Base-by-base conservation (phyloP, 192 early-diverging fungal genomes). In the Haplosporangium gracile region DNA sequence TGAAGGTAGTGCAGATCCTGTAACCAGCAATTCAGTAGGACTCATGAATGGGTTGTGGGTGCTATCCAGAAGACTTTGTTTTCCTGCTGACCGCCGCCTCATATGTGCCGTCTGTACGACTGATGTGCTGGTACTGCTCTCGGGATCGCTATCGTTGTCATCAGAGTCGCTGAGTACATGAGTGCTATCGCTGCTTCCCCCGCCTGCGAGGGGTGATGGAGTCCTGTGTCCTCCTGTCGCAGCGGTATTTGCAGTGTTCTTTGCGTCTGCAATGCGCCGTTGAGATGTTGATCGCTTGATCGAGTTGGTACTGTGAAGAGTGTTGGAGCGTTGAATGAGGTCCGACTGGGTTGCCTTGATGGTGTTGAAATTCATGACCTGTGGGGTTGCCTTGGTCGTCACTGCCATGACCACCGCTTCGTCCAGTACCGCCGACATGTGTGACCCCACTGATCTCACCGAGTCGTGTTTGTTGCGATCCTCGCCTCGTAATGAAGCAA, bases 351-450 rank as follows among this genome's bases (percentile, higher is more conserved):
- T 75, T 34, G 74, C 55, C 68, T 86, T 86, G 63, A 86, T 80
- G 32, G 78, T 70, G 29, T 75, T 73, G 65, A 86, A 68, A 34
- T 78, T 86, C 84, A 86, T 86, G 60, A 86, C 84, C 42, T 86
- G 84, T 6, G 84, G 78, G 32, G 84, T 86, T 32, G 84, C 84
- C 24, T 80, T 86, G 13, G 78, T 38, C 4, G 79, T 81, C 9
- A 86, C 84, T n/a, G 74, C 84, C 84, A 86, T 86, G 60, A 86
- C 84, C 43, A 86, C 84, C 26, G 84, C 84, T 49, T 86, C 84
- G 22, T 86, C 84, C 72, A 86, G 32, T 5, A 80, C 60, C 26
- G 45, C 69, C 22, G 77, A 76, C 75, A 76, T 68, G 40, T 76
- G 53, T 65, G 60, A 65, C 32, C 60, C 60, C 49, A 18, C 49